Conservation (phyloP, 345 rosid genomes). For the Viola odorata region DNA sequence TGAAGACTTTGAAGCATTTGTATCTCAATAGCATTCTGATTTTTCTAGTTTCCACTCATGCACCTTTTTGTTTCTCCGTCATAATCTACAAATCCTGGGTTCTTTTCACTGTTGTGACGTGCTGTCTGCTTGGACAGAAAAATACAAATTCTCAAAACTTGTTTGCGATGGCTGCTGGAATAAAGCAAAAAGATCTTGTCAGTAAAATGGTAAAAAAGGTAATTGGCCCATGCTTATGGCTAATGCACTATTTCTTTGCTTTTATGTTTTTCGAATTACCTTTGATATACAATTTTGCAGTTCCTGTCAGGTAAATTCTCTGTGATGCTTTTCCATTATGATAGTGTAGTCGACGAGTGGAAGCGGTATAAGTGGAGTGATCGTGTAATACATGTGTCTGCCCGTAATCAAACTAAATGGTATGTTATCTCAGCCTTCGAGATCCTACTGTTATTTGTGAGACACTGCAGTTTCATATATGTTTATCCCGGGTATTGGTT, state of each 20-base stretch:
- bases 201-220: slow-evolving; percentile 54
- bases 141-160: slow-evolving; percentile 26
- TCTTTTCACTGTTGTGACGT: neutral
- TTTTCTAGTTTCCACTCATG: neutral
- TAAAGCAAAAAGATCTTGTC: slow-evolving; percentile 51
- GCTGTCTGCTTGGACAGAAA: slow-evolving; percentile 25
- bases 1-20: too few species aligned
- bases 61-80: neutral
- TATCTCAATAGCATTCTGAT: too few species aligned
- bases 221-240: neutral
- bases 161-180: slow-evolving; percentile 51
- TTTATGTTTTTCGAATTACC: neutral
- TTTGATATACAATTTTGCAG: slow-evolving; percentile 32
- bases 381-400: slow-evolving; percentile 67
- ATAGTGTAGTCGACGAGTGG: slow-evolving; percentile 75
- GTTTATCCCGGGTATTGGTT: slow-evolving; percentile 1
- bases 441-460: neutral
- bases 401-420: slow-evolving; percentile 87
- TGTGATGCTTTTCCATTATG: slow-evolving; percentile 91
- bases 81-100: too few species aligned
- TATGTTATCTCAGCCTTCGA: slow-evolving; percentile 11
- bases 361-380: slow-evolving; percentile 53
- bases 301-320: slow-evolving; percentile 52
- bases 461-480: neutral
- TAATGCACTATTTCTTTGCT: slow-evolving; percentile 3